Evolutionary conservation across 2,329 filamentous ascomycete species (phyloP).

Genomic region (Diplodia corticola): DNA sequence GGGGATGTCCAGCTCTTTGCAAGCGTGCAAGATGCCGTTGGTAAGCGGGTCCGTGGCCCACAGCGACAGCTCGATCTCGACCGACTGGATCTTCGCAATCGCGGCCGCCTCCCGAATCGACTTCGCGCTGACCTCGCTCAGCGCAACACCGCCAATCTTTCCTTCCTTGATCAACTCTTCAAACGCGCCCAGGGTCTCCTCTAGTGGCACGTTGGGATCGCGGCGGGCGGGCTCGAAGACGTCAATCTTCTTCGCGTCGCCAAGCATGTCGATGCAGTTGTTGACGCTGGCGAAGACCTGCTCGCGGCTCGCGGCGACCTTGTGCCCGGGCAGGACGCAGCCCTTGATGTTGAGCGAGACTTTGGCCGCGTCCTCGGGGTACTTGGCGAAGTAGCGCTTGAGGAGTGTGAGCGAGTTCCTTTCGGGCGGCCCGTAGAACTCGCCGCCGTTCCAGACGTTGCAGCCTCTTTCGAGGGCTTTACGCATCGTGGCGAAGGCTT

Average conservation of each 20-base stretch:
- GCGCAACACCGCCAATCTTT: constrained; percentile 48
- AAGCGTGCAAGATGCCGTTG: constrained; percentile 60
- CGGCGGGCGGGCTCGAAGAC: neutral
- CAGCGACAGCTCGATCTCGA: constrained; percentile 62
- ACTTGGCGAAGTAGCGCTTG: constrained; percentile 44
- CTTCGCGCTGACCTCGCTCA: constrained; percentile 49
- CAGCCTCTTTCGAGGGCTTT: constrained; percentile 41
- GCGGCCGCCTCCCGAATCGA: constrained; percentile 51
- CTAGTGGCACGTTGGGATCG: neutral
- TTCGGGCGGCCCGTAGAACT: constrained; percentile 43
- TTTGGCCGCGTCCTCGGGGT: constrained; percentile 44
- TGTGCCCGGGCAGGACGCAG: neutral
- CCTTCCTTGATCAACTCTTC: constrained; percentile 41
- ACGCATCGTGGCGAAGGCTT: constrained; percentile 49
- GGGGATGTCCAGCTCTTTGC: constrained; percentile 65
- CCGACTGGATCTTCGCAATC: constrained; percentile 57
- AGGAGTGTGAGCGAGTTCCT: constrained; percentile 41
- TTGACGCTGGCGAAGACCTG: neutral
- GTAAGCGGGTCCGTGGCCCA: constrained; percentile 58
- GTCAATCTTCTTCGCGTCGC: neutral
- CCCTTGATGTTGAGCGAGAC: constrained; percentile 47
- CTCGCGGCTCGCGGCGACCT: neutral
- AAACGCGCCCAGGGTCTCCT: neutral
- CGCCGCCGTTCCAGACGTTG: constrained; percentile 47
- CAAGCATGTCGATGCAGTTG: neutral